phyloP scores from a whole-genome alignment of 345 rosid genomes.

The Sisymbrium irio region DNA sequence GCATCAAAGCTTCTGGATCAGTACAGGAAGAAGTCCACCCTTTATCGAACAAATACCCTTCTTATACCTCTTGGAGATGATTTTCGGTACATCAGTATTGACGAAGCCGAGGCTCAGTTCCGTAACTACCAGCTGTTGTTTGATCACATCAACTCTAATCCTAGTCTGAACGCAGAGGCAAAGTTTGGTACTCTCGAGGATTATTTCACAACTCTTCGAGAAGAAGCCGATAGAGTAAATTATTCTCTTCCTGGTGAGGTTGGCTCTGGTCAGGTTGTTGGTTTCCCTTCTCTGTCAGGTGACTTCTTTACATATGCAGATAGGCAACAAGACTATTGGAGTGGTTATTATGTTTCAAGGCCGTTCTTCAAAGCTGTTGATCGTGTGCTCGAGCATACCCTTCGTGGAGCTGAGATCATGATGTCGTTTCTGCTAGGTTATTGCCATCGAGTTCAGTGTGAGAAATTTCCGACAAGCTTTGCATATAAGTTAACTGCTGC shows the following conservation, averaged over 20 bases:
- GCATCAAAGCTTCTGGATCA: constrained; percentile 81
- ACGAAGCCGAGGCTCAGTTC: constrained; percentile 96
- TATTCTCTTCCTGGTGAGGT: constrained; percentile 78
- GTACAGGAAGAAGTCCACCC: constrained; percentile 87
- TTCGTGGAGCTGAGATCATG: constrained; percentile 90
- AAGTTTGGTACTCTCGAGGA: constrained; percentile 92
- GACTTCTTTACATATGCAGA: constrained; percentile 98
- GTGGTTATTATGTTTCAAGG: constrained; percentile 98
- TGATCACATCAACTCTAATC: constrained; percentile 86
- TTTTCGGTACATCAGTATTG: constrained; percentile 73
- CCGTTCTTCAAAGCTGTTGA: constrained; percentile 99
- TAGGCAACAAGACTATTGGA: constrained; percentile 93
- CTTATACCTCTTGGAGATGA: constrained; percentile 98
- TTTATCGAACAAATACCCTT: constrained; percentile 85
- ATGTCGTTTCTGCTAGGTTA: constrained; percentile 79
- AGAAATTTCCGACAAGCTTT: constrained; percentile 69
- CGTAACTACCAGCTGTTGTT: constrained; percentile 85
- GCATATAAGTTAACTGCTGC: constrained; percentile 90
- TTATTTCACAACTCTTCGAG: constrained; percentile 73
- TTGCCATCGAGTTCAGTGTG: constrained; percentile 87
- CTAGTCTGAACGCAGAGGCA: constrained; percentile 81
- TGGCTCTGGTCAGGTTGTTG: constrained; percentile 73
- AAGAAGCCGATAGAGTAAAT: constrained; percentile 80
- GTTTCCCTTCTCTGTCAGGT: constrained; percentile 96
- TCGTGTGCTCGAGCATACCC: constrained; percentile 86